phyloP scores from a whole-genome alignment of 768 basidiomycete species.

The Suillus lakei region DNA sequence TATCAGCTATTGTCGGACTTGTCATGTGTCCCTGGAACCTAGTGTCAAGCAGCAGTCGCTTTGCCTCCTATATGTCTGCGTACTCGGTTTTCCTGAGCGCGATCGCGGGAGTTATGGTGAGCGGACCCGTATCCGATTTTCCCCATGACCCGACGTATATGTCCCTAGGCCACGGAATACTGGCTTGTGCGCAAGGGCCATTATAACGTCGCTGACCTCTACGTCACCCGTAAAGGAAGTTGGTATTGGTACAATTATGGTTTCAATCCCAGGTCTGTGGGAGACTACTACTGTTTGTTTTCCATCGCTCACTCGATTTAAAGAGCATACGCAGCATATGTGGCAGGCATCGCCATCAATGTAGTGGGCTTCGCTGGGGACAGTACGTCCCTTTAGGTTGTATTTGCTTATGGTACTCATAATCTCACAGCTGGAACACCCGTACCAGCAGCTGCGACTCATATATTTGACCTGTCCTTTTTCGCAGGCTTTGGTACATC shows the following conservation, averaged over 20 bases:
- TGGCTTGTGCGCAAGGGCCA: conserved; percentile 69
- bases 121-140: no score
- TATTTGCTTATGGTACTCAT: neutral
- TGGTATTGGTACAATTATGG: conserved; percentile 77
- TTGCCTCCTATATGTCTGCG: conserved; percentile 77
- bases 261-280: conserved; percentile 61
- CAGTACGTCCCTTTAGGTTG: conserved; percentile 40
- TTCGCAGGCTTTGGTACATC: conserved; percentile 78
- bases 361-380: conserved; percentile 78
- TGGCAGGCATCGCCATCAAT: conserved; percentile 75
- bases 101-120: conserved; percentile 77
- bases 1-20: conserved; percentile 73
- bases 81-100: conserved; percentile 80
- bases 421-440: conserved; percentile 47
- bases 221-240: conserved; percentile 54
- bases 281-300: neutral
- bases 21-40: conserved; percentile 76
- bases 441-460: conserved; percentile 69
- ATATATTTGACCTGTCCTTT: conserved; percentile 74
- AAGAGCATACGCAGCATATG: conserved; percentile 65
- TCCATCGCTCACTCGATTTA: neutral
- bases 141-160: no score
- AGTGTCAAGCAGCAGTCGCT: conserved; percentile 67
- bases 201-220: conserved; percentile 68
- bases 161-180: conserved; percentile 69